These are phyloP conservation scores for Xylaria sp. DNA, from an alignment of 2,329 filamentous ascomycete genomes.

Conservation along the genomic window DNA sequence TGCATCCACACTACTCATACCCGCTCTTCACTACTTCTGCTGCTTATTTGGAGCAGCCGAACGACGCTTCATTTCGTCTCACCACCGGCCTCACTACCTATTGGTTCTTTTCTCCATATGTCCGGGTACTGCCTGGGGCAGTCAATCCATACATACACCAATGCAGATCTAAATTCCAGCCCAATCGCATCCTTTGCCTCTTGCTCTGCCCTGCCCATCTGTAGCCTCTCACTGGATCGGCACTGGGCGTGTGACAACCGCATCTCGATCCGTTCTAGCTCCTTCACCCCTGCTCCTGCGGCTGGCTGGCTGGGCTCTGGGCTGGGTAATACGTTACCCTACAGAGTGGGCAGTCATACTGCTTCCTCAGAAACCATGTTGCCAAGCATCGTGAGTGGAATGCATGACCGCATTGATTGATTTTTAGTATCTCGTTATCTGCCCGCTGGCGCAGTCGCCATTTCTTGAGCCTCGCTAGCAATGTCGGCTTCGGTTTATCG, in stretches of 20 bases:
- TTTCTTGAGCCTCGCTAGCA: background rate
- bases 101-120: background rate
- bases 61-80: background rate
- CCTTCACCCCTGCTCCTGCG: background rate
- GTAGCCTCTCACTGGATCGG: slow-evolving; percentile 8
- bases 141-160: background rate
- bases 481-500: background rate
- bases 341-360: slow-evolving; percentile 56
- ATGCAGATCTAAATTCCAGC: background rate
- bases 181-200: background rate
- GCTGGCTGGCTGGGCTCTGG: background rate
- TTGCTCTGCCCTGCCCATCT: too few species aligned
- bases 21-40: too few species aligned
- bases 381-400: slow-evolving; percentile 56
- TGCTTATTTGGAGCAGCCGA: background rate
- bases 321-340: slow-evolving; percentile 51
- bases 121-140: background rate
- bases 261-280: background rate
- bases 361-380: slow-evolving; percentile 53
- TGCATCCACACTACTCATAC: background rate
- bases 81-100: background rate
- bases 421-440: slow-evolving; percentile 53
- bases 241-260: background rate
- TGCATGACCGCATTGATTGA: slow-evolving; percentile 52
- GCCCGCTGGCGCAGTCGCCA: slow-evolving; percentile 25